Conservation (phyloP, 495 filamentous ascomycete species). For the Aspergillus carlsbadensis region DNA sequence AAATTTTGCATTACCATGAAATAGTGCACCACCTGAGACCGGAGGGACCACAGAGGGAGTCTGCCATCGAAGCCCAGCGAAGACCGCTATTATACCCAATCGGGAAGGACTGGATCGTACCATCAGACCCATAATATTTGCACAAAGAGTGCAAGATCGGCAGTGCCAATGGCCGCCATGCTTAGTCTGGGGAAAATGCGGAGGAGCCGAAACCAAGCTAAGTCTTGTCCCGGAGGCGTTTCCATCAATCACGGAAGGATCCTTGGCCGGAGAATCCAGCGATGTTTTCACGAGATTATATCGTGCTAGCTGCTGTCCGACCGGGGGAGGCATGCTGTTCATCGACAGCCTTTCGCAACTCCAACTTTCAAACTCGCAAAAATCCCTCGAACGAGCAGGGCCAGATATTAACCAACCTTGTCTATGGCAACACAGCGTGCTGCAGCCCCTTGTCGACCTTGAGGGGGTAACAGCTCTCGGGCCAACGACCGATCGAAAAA, state of each 20-base stretch:
- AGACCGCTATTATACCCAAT: constrained; percentile 4
- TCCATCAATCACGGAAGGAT: constrained; percentile 17
- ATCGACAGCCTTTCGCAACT: too few species aligned
- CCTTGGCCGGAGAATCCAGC: not conserved
- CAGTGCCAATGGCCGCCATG: not conserved
- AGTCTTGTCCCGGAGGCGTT: constrained; percentile 7
- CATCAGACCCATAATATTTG: not conserved
- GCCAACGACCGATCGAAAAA: too few species aligned
- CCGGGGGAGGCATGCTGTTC: too few species aligned
- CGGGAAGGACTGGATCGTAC: not conserved
- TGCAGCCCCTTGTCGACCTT: too few species aligned
- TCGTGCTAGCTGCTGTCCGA: too few species aligned
- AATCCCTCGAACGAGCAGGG: too few species aligned
- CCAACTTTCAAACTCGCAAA: too few species aligned
- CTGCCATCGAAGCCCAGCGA: not conserved
- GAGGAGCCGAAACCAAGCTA: not conserved
- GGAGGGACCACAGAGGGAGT: not conserved
- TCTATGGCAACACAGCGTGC: too few species aligned
- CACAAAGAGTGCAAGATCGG: not conserved
- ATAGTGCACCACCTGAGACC: not conserved
- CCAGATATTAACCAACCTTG: too few species aligned
- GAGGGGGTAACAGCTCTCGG: too few species aligned
- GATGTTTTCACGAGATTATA: too few species aligned
- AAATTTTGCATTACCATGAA: not conserved
- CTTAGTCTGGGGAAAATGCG: constrained; percentile 9